These are phyloP conservation scores for Podila epigama DNA, from an alignment of 192 early-diverging fungal species.

Conservation along the genomic window DNA sequence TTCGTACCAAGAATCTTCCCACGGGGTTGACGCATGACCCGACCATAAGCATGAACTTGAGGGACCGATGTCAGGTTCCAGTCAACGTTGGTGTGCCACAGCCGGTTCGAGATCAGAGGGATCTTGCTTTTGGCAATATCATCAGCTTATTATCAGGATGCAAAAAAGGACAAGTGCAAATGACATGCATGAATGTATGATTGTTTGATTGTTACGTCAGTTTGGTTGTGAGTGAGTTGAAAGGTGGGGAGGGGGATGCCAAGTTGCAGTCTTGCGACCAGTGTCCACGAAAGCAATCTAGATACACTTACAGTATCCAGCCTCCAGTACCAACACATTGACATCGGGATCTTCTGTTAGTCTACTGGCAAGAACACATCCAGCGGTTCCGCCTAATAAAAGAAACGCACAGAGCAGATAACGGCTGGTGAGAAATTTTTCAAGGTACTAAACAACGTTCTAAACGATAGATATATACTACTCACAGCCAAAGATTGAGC, in stretches of 20 bases:
- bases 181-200: neutral
- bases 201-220: too few relatives aligned
- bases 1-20: slow-evolving; percentile 25
- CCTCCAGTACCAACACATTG: slow-evolving; percentile 34
- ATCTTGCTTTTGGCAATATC: slow-evolving; percentile 28
- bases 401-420: neutral
- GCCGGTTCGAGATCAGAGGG: neutral
- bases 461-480: too few relatives aligned
- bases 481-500: too few relatives aligned
- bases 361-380: slow-evolving; percentile 44
- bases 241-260: neutral
- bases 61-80: slow-evolving; percentile 31
- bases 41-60: slow-evolving; percentile 23
- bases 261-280: neutral
- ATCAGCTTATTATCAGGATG: slow-evolving; percentile 5
- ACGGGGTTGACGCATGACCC: slow-evolving; percentile 23
- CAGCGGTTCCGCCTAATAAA: slow-evolving; percentile 36
- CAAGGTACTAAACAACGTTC: too few relatives aligned
- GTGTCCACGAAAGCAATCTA: neutral
- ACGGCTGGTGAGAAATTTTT: too few relatives aligned
- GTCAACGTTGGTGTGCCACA: slow-evolving; percentile 10
- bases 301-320: slow-evolving; percentile 27
- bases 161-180: neutral
- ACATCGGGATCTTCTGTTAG: slow-evolving; percentile 33
- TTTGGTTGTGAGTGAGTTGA: too few relatives aligned